Evolutionary conservation across 148 eudicot genomes (phyloP).

Genomic region (Nepenthes gracilis): DNA sequence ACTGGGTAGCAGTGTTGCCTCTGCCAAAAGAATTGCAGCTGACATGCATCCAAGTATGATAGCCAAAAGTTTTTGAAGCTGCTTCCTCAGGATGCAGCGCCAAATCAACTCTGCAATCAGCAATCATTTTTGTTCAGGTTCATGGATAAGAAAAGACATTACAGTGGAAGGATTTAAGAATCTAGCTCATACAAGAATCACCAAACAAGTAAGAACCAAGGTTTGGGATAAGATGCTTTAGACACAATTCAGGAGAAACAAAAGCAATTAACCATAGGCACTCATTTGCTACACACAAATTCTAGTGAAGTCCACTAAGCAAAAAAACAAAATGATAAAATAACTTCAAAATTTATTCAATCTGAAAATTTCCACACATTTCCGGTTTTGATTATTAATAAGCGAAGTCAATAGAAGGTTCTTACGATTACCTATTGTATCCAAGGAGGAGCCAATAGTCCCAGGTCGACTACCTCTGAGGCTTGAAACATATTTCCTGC

Average conservation of each 20-base stretch:
- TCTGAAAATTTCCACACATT: no score
- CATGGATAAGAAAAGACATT: not conserved
- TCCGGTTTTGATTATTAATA: not conserved
- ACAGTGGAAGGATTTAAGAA: not conserved
- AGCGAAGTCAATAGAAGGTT: conserved; percentile 2
- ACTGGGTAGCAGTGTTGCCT: conserved; percentile 76
- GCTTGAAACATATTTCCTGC: conserved; percentile 85
- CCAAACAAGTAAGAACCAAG: not conserved
- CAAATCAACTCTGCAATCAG: conserved; percentile 61
- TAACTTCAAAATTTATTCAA: no score
- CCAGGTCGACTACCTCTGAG: conserved; percentile 67
- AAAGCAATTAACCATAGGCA: not conserved
- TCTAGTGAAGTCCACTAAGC: no score
- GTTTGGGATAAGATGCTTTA: not conserved
- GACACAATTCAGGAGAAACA: not conserved
- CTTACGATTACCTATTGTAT: conserved; percentile 45
- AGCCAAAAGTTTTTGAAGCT: conserved; percentile 63
- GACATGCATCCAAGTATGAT: conserved; percentile 93
- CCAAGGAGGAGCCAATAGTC: conserved; percentile 45
- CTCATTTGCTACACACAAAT: no score
- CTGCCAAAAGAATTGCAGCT: conserved; percentile 92
- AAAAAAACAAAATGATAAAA: no score
- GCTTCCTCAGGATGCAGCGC: conserved; percentile 76
- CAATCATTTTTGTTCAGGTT: not conserved
- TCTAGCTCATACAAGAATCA: not conserved